These are phyloP conservation scores for Pigoraptor vietnamica DNA, from an alignment of 78 protist genomes.

Conservation along the genomic window DNA sequence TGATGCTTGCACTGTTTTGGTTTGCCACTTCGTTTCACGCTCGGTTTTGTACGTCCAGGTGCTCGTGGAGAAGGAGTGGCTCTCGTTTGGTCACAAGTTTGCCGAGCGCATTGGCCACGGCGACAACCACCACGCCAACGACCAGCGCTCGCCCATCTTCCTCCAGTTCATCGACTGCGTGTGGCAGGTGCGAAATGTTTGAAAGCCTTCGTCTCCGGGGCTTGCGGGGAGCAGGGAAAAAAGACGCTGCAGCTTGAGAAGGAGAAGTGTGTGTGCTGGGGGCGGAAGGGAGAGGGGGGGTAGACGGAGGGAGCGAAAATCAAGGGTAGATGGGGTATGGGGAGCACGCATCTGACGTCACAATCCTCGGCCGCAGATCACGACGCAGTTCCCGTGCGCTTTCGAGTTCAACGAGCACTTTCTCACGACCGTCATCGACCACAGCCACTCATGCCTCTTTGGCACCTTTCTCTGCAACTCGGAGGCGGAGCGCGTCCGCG, in stretches of 20 bases:
- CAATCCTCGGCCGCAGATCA: background rate
- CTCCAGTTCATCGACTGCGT: conserved; percentile 89
- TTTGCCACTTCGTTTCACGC: background rate
- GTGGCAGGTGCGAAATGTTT: conserved; percentile 39
- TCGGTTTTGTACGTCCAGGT: background rate
- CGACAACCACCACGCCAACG: background rate
- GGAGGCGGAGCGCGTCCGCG: conserved; percentile 43
- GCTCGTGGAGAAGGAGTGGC: conserved; percentile 90
- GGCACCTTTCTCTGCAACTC: conserved; percentile 75
- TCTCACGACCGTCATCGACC: conserved; percentile 52
- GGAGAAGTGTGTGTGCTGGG: too few relatives aligned
- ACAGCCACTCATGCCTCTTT: conserved; percentile 50
- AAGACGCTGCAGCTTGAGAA: too few relatives aligned
- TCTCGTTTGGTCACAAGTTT: conserved; percentile 83
- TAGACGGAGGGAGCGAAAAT: too few relatives aligned
- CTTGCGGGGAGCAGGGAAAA: too few relatives aligned
- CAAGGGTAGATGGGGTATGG: too few relatives aligned
- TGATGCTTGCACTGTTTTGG: background rate
- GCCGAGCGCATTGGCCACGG: conserved; percentile 41
- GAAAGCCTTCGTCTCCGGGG: background rate
- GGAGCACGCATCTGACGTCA: background rate
- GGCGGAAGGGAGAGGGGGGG: too few relatives aligned
- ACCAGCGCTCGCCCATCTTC: conserved; percentile 79
- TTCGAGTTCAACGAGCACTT: conserved; percentile 79
- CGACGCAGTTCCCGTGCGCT: conserved; percentile 44